A percentile compares a stretch with the other conserved stretches of the same genome.
phyloP scores from a whole-genome alignment of 2,329 filamentous ascomycete genomes.

The Sclerotinia subarctica region DNA sequence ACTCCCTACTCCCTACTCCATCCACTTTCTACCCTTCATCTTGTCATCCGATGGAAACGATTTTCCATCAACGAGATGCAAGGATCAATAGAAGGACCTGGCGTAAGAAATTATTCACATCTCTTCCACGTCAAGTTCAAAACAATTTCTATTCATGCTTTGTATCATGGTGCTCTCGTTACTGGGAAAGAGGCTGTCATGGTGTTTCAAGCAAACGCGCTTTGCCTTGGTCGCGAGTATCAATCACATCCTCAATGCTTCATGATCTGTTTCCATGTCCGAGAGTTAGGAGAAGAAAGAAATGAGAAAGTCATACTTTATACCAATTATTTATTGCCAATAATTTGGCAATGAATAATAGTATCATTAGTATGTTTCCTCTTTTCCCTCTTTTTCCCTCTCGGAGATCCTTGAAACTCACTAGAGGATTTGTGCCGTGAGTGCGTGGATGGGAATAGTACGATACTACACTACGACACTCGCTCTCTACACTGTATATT shows the following conservation, averaged over 20 bases:
- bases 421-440: not conserved
- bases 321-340: conserved; percentile 1
- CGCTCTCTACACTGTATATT: not conserved
- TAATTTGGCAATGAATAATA: not conserved
- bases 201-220: conserved; percentile 11
- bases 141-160: not conserved
- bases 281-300: not conserved
- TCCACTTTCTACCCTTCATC: not conserved
- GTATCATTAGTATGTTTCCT: not conserved
- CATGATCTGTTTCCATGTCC: not conserved
- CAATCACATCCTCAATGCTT: not conserved
- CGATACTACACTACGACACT: not conserved
- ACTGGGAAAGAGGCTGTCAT: not conserved
- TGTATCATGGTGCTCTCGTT: not conserved
- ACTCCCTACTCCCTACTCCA: too few species aligned
- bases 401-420: not conserved
- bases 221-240: not conserved
- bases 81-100: not conserved
- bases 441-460: not conserved
- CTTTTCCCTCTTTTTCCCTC: not conserved
- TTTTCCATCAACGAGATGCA: not conserved
- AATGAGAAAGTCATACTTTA: not conserved
- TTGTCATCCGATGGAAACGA: not conserved
- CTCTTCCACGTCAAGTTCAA: conserved; percentile 5
- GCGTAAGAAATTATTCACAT: not conserved